phyloP scores from a whole-genome alignment of 2,329 filamentous ascomycete genomes.

The Aulographum hederae region DNA sequence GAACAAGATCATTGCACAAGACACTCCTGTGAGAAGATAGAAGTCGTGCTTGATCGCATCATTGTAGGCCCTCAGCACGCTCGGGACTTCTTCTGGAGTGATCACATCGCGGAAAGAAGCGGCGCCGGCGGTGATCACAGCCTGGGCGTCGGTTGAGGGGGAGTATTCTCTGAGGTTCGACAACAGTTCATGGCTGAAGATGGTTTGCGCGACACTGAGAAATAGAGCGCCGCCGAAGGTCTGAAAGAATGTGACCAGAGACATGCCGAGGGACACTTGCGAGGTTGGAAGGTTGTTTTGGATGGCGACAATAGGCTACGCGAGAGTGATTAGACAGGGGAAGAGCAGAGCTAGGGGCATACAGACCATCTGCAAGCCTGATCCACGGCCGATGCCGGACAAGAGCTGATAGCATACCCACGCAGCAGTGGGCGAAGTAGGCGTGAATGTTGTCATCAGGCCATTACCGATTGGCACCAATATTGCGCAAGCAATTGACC shows the following conservation, averaged over 20 bases:
- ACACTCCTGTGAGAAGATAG: slow-evolving; percentile 18
- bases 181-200: slow-evolving; percentile 18
- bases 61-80: slow-evolving; percentile 23
- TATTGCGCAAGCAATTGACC: slow-evolving; percentile 12
- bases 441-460: background rate
- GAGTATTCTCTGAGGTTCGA: slow-evolving; percentile 13
- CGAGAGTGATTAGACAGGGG: slow-evolving; percentile 6
- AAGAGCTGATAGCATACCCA: background rate
- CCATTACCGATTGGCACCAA: slow-evolving; percentile 7
- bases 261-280: slow-evolving; percentile 11
- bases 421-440: background rate
- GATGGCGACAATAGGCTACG: slow-evolving; percentile 12
- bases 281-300: slow-evolving; percentile 10
- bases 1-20: background rate
- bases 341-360: background rate
- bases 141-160: slow-evolving; percentile 12
- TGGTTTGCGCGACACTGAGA: slow-evolving; percentile 12
- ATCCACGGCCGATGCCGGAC: background rate
- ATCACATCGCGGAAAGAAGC: slow-evolving; percentile 19
- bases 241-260: slow-evolving; percentile 13
- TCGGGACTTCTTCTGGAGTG: slow-evolving; percentile 11
- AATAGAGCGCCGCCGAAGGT: slow-evolving; percentile 14
- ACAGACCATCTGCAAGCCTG: background rate
- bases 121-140: slow-evolving; percentile 24
- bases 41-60: slow-evolving; percentile 20